Percentiles rank a stretch among this genome's conserved stretches.
phyloP scores from a whole-genome alignment of 441 rosid genomes.

The Biscutella auriculata region DNA sequence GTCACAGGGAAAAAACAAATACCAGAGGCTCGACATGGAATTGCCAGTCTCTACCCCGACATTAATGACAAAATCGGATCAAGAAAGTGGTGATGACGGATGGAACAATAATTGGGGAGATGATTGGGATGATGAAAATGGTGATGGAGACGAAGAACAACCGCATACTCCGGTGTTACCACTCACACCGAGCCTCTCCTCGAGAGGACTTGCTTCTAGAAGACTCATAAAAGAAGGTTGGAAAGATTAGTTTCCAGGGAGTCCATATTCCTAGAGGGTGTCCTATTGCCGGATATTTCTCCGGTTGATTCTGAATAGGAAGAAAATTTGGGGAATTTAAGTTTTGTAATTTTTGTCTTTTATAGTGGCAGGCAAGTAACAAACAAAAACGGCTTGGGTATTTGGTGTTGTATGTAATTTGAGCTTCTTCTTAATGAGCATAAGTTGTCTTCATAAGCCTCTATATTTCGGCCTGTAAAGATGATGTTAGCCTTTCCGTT shows the following conservation, averaged over 20 bases:
- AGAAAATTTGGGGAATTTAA: neutral
- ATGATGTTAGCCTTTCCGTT: too few species aligned
- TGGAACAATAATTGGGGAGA: conserved; percentile 75
- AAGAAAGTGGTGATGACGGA: conserved; percentile 28
- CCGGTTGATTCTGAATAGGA: neutral
- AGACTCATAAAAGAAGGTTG: conserved; percentile 66
- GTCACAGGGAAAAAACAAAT: conserved; percentile 23
- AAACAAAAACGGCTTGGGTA: too few species aligned
- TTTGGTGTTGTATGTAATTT: too few species aligned
- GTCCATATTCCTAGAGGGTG: neutral
- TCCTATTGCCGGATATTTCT: neutral
- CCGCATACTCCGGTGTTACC: conserved; percentile 53
- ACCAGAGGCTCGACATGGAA: conserved; percentile 58
- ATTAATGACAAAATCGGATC: conserved; percentile 3
- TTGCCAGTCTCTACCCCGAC: conserved; percentile 35
- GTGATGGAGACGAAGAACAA: conserved; percentile 63
- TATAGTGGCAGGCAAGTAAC: neutral
- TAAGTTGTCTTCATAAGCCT: too few species aligned
- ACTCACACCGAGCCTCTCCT: conserved; percentile 53
- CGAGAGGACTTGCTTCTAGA: conserved; percentile 64
- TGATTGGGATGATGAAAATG: conserved; percentile 66
- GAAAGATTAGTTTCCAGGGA: conserved; percentile 46
- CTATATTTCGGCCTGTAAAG: too few species aligned
- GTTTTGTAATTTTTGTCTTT: neutral
- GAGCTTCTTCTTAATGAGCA: too few species aligned